Conservation (phyloP, 2,329 filamentous ascomycete genomes). For the Clonostachys rosea region DNA sequence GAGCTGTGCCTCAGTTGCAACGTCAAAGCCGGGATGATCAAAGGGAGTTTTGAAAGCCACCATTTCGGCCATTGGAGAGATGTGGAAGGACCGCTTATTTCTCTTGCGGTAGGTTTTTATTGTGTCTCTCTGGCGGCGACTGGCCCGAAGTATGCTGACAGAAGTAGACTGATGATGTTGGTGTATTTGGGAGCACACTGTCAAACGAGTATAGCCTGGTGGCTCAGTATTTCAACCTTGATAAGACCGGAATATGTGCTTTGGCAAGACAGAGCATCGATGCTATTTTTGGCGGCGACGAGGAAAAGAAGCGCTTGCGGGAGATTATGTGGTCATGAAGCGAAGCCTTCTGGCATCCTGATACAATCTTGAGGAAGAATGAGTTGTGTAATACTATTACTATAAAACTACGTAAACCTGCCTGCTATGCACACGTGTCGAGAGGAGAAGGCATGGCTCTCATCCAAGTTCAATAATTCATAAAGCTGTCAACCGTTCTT, state of each 20-base stretch:
- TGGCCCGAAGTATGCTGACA: background rate
- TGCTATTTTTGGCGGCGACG: slow-evolving; percentile 61
- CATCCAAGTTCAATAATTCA: background rate
- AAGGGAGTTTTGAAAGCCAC: slow-evolving; percentile 61
- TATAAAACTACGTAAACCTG: background rate
- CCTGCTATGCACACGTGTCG: background rate
- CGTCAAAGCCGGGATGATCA: slow-evolving; percentile 69
- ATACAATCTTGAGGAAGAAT: background rate
- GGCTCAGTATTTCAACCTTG: slow-evolving; percentile 63
- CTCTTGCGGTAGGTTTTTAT: slow-evolving; percentile 58
- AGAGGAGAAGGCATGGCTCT: background rate
- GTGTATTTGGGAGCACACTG: slow-evolving; percentile 71
- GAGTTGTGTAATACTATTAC: background rate
- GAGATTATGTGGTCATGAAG: slow-evolving; percentile 39
- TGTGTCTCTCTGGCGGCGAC: background rate
- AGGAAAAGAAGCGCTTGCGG: slow-evolving; percentile 54
- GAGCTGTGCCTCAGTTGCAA: slow-evolving; percentile 81
- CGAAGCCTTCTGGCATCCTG: background rate
- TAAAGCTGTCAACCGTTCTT: background rate
- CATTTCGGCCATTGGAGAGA: slow-evolving; percentile 73
- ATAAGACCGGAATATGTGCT: slow-evolving; percentile 33
- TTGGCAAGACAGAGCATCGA: slow-evolving; percentile 59
- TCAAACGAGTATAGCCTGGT: slow-evolving; percentile 76
- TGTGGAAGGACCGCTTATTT: slow-evolving; percentile 53
- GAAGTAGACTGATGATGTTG: slow-evolving; percentile 75